Evolutionary conservation across 306 rosid genomes (phyloP).

Genomic region (Canavalia gladiata): DNA sequence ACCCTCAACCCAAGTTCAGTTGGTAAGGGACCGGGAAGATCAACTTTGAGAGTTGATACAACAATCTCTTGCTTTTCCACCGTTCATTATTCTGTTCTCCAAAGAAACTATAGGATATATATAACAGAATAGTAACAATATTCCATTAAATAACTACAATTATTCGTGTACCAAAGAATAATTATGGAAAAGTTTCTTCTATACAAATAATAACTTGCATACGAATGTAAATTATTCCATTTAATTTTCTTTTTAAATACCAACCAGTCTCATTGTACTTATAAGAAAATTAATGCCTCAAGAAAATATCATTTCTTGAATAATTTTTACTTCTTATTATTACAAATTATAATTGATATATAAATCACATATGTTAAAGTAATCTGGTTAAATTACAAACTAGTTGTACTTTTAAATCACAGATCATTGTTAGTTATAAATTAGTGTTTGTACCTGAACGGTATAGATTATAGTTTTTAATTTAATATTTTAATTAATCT

Average conservation of each 20-base stretch:
- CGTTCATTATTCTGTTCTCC: background rate
- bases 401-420: no score
- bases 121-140: background rate
- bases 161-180: background rate
- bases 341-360: background rate
- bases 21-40: background rate
- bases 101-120: background rate
- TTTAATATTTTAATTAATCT: no score
- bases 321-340: background rate
- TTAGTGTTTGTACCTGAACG: no score
- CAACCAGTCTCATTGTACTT: no score
- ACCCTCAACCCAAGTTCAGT: conserved; percentile 21
- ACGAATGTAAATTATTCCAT: no score
- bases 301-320: no score
- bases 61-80: background rate
- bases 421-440: no score
- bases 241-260: no score
- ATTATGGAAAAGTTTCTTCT: background rate
- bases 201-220: no score
- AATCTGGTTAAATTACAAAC: background rate
- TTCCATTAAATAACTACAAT: background rate
- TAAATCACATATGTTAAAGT: background rate
- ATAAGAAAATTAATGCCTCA: no score
- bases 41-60: background rate
- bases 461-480: no score